Base-by-base conservation (phyloP, 352 stramenopile species). In the Lagenidium giganteum region DNA sequence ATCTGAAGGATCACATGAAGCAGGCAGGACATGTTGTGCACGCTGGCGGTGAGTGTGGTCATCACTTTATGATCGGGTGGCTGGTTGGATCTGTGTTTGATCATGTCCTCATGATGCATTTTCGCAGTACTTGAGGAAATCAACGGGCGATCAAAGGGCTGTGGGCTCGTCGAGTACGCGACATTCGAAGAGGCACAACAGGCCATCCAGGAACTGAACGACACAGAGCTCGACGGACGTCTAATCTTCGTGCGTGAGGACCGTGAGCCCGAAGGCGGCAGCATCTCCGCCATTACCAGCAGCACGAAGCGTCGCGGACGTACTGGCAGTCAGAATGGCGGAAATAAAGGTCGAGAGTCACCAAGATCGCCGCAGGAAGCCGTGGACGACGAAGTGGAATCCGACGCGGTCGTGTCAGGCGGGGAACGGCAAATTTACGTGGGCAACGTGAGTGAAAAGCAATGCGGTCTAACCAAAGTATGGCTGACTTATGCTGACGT, bases 1-100 rank as follows among this genome's bases (percentile, higher is more conserved):
- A 97, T 21, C 79, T 99, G 17, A 98, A 98, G 59, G 93, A 98
- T 65, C 80, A 97, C 65, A 97, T 98, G 82, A 93, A 92, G 51
- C 68, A 76, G 12, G 74, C 67, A 0, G 86, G 87, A 7, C 77
- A 58, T 4, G 86, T 97, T 29, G 70, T 96, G 0, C 72, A 92
- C 49, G 78, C 78, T 0, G 78, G 89, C 34, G 78, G 80, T 93
- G 55, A 32, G 51, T 60, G 30, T 36, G 30, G 17, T 36, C 2
- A 18, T 18, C n/a, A 36, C 17, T 35, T 36, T 42, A 18, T 35
- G 20, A 24, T 11, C 21, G 11, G 8, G 14, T 30, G 25, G 9
- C 8, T 9, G 11, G 8, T 38, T 6, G 11, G 26, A 47, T 20
- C 45, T 2, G 28, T 47, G 14, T 13, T 43, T 16, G 7, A 18